Evolutionary conservation across 2,329 filamentous ascomycete genomes (phyloP).

Genomic region (Penicillium sp.): DNA sequence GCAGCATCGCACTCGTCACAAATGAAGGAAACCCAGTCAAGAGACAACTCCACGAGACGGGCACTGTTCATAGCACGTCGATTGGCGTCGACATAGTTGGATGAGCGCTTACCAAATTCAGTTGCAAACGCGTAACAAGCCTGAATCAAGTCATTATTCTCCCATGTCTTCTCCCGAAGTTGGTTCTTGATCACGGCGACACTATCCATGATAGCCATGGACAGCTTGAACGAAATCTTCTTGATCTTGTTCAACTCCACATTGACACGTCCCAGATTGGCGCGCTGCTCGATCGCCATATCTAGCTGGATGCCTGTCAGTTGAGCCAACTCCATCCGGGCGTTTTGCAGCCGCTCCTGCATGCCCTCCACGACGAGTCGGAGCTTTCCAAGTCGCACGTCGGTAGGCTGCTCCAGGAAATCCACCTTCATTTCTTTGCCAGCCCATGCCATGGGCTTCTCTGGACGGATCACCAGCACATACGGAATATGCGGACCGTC

Average conservation of each 20-base stretch:
- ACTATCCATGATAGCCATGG: slow-evolving; percentile 98
- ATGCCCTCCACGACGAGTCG: slow-evolving; percentile 88
- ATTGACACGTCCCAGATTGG: slow-evolving; percentile 91
- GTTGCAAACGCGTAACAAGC: slow-evolving; percentile 99
- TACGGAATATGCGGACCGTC: slow-evolving; percentile 76
- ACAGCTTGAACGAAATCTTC: slow-evolving; percentile 92
- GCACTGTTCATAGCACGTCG: slow-evolving; percentile 95
- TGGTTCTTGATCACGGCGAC: slow-evolving; percentile 90
- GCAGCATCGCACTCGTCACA: slow-evolving; percentile 94
- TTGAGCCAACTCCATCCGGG: slow-evolving; percentile 75
- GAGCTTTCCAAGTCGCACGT: slow-evolving; percentile 83
- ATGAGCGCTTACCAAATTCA: slow-evolving; percentile 92
- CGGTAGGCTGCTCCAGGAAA: slow-evolving; percentile 75
- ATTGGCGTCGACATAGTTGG: slow-evolving; percentile 95
- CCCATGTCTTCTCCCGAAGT: slow-evolving; percentile 67
- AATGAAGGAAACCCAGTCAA: slow-evolving; percentile 98
- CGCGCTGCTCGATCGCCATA: slow-evolving; percentile 86
- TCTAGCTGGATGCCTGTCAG: slow-evolving; percentile 83
- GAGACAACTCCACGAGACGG: slow-evolving; percentile 85
- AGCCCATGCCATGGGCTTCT: slow-evolving; percentile 77
- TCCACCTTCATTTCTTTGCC: slow-evolving; percentile 72
- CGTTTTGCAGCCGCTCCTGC: slow-evolving; percentile 73
- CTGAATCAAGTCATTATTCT: slow-evolving; percentile 94
- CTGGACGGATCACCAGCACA: slow-evolving; percentile 79
- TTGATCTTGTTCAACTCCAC: slow-evolving; percentile 89